Percentiles rank a stretch among this genome's conserved stretches.
Conservation (phyloP, 495 filamentous ascomycete genomes). For the Cryomyces antarcticus region DNA sequence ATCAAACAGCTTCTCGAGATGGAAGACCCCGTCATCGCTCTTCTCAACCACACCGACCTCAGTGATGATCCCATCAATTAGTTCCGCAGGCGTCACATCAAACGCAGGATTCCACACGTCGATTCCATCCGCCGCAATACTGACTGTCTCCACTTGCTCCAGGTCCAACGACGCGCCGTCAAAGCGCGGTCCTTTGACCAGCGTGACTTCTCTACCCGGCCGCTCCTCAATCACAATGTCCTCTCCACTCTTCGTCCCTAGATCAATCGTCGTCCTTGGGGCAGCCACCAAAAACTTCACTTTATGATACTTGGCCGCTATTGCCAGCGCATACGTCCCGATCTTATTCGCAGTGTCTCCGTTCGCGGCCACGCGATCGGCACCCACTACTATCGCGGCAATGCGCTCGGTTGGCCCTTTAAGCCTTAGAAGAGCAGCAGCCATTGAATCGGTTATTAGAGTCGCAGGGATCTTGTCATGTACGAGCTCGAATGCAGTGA, state of each 20-base stretch:
- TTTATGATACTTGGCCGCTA: conserved; percentile 66
- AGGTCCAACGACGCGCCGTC: conserved; percentile 25
- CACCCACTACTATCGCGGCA: conserved; percentile 76
- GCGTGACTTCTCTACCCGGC: conserved; percentile 54
- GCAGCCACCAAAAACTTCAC: conserved; percentile 92
- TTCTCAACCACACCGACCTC: conserved; percentile 78
- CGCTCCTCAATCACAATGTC: conserved; percentile 82
- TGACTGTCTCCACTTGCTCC: conserved; percentile 40
- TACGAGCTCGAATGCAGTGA: conserved; percentile 90
- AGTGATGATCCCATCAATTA: conserved; percentile 89
- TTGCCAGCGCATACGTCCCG: conserved; percentile 80
- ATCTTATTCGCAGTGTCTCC: conserved; percentile 98
- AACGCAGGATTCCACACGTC: conserved; percentile 92
- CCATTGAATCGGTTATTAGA: conserved; percentile 93
- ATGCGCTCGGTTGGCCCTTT: conserved; percentile 36
- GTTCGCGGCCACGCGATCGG: conserved; percentile 86
- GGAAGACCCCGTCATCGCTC: conserved; percentile 48
- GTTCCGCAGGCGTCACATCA: conserved; percentile 66
- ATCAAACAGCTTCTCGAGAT: conserved; percentile 25
- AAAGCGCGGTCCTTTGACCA: conserved; percentile 48
- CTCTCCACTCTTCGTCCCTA: conserved; percentile 49
- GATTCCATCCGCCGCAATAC: conserved; percentile 64
- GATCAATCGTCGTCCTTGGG: conserved; percentile 82
- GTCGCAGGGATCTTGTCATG: conserved; percentile 87
- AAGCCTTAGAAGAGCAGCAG: conserved; percentile 50